phyloP scores from a whole-genome alignment of 495 filamentous ascomycete genomes.

The Pyrenula massariospora region DNA sequence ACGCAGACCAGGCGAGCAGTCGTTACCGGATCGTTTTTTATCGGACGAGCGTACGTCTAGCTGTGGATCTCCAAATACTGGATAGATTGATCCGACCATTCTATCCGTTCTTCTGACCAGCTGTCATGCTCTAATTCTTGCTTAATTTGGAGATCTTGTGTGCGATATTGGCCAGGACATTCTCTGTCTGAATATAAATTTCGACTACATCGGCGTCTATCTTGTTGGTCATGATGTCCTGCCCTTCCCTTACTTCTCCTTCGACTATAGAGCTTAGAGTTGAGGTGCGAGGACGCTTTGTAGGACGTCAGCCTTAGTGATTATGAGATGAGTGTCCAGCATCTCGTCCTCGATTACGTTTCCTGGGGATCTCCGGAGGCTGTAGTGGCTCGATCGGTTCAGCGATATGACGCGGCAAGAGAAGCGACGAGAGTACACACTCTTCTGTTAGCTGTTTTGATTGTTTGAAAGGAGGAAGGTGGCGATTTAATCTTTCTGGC shows the following conservation, averaged over 20 bases:
- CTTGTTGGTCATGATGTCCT: not conserved
- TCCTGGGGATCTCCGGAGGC: constrained; percentile 2
- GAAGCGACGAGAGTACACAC: no score
- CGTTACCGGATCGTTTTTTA: no score
- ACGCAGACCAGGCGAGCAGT: no score
- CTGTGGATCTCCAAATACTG: constrained; percentile 3
- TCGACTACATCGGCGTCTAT: constrained; percentile 1
- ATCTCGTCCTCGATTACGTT: constrained; percentile 10
- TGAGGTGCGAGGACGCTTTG: constrained; percentile 4
- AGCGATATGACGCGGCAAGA: no score
- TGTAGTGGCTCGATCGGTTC: no score
- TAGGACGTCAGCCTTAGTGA: constrained; percentile 7
- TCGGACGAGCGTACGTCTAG: no score
- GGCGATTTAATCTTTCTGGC: no score
- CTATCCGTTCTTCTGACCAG: constrained; percentile 5
- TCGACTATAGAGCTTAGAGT: not conserved
- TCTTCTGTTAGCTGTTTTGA: no score
- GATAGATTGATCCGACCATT: not conserved
- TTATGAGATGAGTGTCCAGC: constrained; percentile 3
- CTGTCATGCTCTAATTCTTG: constrained; percentile 8
- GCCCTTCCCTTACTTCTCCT: not conserved
- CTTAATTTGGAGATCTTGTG: constrained; percentile 4
- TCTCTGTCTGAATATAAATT: constrained; percentile 2
- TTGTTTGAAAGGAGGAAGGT: no score
- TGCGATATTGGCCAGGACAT: constrained; percentile 7